phyloP scores from a whole-genome alignment of 2,329 filamentous ascomycete species.

The Colletotrichum limetticola region DNA sequence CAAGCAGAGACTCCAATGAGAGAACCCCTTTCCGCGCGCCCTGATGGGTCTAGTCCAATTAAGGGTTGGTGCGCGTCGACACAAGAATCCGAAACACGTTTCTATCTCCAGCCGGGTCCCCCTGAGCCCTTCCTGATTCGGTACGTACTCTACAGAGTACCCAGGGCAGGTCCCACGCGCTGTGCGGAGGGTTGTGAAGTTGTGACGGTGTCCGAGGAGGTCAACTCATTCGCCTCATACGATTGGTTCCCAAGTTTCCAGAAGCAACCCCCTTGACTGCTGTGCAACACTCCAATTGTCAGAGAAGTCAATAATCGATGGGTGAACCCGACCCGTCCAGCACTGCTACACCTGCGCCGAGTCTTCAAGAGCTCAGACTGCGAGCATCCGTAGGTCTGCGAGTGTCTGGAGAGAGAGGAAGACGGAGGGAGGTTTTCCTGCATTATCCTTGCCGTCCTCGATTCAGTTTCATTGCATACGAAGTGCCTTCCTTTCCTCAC shows the following conservation, averaged over 20 bases:
- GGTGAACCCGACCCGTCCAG: constrained; percentile 10
- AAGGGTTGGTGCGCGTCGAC: background rate
- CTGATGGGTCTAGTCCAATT: background rate
- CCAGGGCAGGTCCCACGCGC: background rate
- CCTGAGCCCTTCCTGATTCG: background rate
- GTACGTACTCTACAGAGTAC: background rate
- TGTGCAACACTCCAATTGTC: constrained; percentile 30
- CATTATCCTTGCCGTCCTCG: background rate
- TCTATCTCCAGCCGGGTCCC: constrained; percentile 10
- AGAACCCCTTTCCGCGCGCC: background rate
- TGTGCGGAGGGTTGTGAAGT: background rate
- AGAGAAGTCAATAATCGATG: constrained; percentile 27
- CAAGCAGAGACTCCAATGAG: background rate
- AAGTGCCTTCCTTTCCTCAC: no score
- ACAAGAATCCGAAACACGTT: constrained; percentile 25
- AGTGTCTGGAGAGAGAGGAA: background rate
- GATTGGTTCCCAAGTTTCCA: constrained; percentile 2
- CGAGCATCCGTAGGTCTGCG: background rate
- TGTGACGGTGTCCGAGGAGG: constrained; percentile 1
- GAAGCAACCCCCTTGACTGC: constrained; percentile 7
- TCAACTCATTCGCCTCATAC: background rate
- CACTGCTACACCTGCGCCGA: background rate
- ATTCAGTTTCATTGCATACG: background rate
- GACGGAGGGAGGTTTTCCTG: background rate
- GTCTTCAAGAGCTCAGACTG: no score